Evolutionary conservation across 2,329 filamentous ascomycete species (phyloP).

Genomic region (Phialophora chinensis): DNA sequence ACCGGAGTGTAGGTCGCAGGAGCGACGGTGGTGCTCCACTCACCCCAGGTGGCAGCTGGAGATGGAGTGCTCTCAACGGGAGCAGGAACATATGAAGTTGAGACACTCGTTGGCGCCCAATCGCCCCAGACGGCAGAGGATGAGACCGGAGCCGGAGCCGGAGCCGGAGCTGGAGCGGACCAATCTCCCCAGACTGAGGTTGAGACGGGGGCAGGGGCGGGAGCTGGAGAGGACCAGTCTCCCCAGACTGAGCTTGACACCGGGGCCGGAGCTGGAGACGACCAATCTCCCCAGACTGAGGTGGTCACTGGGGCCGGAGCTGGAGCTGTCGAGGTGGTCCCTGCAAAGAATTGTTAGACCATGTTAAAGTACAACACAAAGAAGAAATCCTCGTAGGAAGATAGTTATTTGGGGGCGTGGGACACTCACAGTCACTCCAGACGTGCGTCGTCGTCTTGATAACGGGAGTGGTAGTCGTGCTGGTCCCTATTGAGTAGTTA

Average conservation of each 20-base stretch:
- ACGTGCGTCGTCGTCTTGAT: constrained; percentile 10
- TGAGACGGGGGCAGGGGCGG: constrained; percentile 14
- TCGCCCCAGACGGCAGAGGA: constrained; percentile 15
- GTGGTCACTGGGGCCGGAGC: constrained; percentile 21
- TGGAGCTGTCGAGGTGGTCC: constrained; percentile 22
- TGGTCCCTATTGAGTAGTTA: neutral
- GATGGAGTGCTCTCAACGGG: constrained; percentile 9
- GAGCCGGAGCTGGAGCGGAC: constrained; percentile 21
- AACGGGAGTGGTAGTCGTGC: neutral
- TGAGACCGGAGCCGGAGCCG: constrained; percentile 15
- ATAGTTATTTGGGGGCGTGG: neutral
- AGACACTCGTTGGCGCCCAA: constrained; percentile 10
- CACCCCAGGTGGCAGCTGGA: neutral
- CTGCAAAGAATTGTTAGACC: constrained; percentile 15
- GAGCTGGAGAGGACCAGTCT: constrained; percentile 18
- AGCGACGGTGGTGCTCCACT: neutral
- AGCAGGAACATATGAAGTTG: constrained; percentile 10
- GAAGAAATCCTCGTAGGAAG: neutral
- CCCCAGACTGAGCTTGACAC: neutral
- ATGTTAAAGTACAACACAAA: constrained; percentile 31
- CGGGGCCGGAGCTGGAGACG: constrained; percentile 12
- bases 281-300: constrained; percentile 8
- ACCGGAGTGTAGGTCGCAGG: constrained; percentile 3
- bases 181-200: constrained; percentile 18
- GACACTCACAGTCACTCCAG: constrained; percentile 22